Evolutionary conservation across 345 rosid species (phyloP).

Genomic region (Clausena lansium): DNA sequence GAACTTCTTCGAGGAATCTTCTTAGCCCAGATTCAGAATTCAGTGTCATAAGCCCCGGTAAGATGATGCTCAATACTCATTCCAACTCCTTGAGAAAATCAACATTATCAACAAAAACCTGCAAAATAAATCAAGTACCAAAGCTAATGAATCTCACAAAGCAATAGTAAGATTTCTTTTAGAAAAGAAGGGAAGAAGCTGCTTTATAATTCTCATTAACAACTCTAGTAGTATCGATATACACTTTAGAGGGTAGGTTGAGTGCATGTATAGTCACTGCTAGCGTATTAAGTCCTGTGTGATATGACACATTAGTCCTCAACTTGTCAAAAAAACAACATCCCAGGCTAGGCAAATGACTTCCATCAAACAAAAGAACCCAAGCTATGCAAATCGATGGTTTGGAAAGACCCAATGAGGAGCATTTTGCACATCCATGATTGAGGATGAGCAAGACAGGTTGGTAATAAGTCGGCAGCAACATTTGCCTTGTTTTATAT

Average conservation of each 20-base stretch:
- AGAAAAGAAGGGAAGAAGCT: not conserved
- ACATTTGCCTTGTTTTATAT: too few relatives aligned
- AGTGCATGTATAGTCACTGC: not conserved
- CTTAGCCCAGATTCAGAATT: constrained; percentile 10
- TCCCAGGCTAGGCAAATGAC: not conserved
- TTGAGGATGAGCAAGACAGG: not conserved
- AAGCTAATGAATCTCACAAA: not conserved
- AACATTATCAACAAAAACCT: constrained; percentile 93
- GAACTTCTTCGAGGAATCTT: constrained; percentile 8
- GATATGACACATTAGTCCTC: not conserved
- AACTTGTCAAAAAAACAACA: not conserved
- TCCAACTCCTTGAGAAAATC: constrained; percentile 90
- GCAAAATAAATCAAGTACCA: constrained; percentile 3
- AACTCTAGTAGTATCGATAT: too few relatives aligned
- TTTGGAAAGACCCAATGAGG: not conserved
- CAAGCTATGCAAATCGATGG: not conserved
- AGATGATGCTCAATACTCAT: constrained; percentile 38
- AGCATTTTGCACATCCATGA: not conserved
- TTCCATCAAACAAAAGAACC: too few relatives aligned
- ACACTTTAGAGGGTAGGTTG: not conserved
- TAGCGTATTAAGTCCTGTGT: not conserved
- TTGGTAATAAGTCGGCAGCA: not conserved
- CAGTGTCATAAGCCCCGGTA: constrained; percentile 5
- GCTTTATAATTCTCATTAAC: not conserved
- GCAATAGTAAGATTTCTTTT: not conserved